These are phyloP conservation scores for Bacterosira constricta DNA, from an alignment of 108 stramenopile genomes.

Conservation along the genomic window DNA sequence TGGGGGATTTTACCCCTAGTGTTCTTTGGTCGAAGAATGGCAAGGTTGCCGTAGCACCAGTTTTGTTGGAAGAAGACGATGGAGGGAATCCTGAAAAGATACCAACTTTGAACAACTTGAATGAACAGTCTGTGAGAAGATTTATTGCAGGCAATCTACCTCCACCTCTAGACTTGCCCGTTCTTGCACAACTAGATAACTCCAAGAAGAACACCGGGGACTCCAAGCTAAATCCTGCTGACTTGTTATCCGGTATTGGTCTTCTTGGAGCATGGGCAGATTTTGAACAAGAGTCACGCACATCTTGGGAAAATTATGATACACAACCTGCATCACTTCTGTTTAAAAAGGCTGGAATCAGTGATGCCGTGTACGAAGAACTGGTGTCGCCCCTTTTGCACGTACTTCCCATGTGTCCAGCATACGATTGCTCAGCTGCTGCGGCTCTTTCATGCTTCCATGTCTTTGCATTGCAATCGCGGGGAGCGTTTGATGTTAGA, in stretches of 20 bases:
- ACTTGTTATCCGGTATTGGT: constrained; percentile 69
- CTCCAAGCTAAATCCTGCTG: constrained; percentile 30
- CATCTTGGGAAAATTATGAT: constrained; percentile 75
- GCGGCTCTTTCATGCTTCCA: constrained; percentile 89
- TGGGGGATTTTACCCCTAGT: constrained; percentile 73
- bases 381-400: constrained; percentile 80
- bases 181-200: constrained; percentile 68
- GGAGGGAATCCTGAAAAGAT: background rate
- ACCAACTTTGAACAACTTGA: constrained; percentile 9
- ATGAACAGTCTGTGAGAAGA: constrained; percentile 21
- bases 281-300: constrained; percentile 74
- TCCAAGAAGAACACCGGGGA: constrained; percentile 2
- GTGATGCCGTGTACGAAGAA: constrained; percentile 61
- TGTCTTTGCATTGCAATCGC: constrained; percentile 84
- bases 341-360: constrained; percentile 70
- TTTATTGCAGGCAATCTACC: constrained; percentile 62
- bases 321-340: constrained; percentile 69
- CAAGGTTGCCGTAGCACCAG: constrained; percentile 76
- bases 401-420: constrained; percentile 85
- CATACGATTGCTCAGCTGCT: constrained; percentile 83
- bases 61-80: constrained; percentile 46
- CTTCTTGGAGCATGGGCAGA: constrained; percentile 75
- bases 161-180: constrained; percentile 74
- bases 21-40: constrained; percentile 71
- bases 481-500: constrained; percentile 87